phyloP scores from a whole-genome alignment of 1,284 basidiomycete genomes.

The Anthracocystis panici-leucophaei region DNA sequence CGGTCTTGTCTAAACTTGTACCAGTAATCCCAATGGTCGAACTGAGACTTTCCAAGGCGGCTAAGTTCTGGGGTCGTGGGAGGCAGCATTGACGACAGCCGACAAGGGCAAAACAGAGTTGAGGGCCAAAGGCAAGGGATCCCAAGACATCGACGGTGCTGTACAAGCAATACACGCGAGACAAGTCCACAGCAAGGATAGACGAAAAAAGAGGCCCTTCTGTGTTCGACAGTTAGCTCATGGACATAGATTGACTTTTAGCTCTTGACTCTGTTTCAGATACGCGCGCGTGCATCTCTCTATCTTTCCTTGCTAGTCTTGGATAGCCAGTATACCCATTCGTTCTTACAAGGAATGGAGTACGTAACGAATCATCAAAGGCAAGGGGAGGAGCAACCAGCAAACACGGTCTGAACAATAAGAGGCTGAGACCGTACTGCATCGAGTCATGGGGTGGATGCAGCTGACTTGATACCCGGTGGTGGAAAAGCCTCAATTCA shows the following conservation, averaged over 20 bases:
- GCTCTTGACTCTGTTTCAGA: slow-evolving; percentile 2
- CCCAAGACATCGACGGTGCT: background rate
- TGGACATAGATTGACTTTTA: background rate
- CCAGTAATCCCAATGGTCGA: too few relatives aligned
- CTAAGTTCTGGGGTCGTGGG: background rate
- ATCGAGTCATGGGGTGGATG: background rate
- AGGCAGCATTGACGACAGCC: background rate
- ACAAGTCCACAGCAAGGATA: slow-evolving; percentile 11
- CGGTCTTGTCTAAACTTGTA: too few relatives aligned
- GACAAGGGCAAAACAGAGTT: background rate
- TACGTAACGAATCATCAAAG: background rate
- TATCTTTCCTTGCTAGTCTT: background rate
- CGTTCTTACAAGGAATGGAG: background rate
- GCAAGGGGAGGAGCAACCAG: background rate
- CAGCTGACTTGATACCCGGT: background rate
- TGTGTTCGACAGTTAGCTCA: background rate
- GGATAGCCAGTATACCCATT: too few relatives aligned
- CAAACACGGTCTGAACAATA: background rate
- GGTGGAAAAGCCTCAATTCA: background rate
- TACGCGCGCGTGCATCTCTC: slow-evolving; percentile 1
- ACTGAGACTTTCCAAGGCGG: background rate
- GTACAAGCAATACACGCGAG: slow-evolving; percentile 10
- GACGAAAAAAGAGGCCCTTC: background rate
- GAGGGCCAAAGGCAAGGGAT: background rate
- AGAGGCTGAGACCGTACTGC: background rate